phyloP scores from a whole-genome alignment of 73 alveolate species.

The Paramecium biaurelia region DNA sequence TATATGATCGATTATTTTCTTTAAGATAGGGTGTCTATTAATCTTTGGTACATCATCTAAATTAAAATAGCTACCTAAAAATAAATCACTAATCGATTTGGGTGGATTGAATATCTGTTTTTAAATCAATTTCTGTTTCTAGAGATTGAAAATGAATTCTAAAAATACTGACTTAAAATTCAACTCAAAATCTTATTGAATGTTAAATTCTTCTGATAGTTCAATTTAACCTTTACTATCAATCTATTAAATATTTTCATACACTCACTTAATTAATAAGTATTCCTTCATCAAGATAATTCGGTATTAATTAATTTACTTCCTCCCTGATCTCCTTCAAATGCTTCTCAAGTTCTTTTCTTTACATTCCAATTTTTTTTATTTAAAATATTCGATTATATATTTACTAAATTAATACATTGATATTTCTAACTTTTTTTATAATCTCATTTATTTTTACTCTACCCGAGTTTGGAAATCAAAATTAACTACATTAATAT shows the following conservation, averaged over 20 bases:
- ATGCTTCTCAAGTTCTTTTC: conserved; percentile 4
- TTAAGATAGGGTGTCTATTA: neutral
- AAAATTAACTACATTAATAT: too few relatives aligned
- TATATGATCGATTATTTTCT: neutral
- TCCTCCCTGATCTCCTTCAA: neutral
- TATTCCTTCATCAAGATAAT: neutral
- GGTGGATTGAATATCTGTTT: neutral
- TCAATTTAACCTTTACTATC: neutral
- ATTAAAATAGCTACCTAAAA: neutral
- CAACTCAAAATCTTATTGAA: neutral
- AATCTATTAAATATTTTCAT: neutral
- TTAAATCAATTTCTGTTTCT: neutral
- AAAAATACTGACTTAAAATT: neutral
- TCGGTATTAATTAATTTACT: neutral
- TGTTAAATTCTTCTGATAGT: neutral
- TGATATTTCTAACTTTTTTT: neutral
- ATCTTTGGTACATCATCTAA: neutral
- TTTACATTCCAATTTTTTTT: neutral
- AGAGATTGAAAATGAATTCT: neutral
- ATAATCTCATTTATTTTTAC: neutral
- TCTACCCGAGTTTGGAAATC: neutral
- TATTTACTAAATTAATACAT: neutral
- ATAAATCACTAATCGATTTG: neutral
- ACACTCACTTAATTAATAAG: neutral
- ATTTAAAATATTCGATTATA: neutral